These are phyloP conservation scores for Arctium minus DNA, from an alignment of 129 eudicot genomes.

Conservation along the genomic window DNA sequence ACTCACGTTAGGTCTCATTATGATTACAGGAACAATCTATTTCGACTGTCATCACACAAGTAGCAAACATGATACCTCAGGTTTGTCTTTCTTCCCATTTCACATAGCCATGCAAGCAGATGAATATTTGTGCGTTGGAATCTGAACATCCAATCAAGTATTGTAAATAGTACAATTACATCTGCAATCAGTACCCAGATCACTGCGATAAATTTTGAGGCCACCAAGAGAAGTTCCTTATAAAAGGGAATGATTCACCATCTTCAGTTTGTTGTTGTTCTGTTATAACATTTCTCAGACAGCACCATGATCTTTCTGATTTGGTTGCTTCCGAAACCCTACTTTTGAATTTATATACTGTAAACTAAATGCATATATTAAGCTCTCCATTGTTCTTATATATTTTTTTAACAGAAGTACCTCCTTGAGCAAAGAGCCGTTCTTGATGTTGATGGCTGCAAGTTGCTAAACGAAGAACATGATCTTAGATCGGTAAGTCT, in stretches of 20 bases:
- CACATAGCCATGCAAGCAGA: background rate
- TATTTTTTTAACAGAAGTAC: slow-evolving; percentile 55
- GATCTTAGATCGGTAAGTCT: slow-evolving; percentile 83
- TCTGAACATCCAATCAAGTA: background rate
- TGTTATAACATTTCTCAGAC: too few relatives aligned
- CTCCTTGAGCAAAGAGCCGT: slow-evolving; percentile 95
- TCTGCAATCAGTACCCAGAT: too few relatives aligned
- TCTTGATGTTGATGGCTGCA: slow-evolving; percentile 76
- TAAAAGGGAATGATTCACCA: background rate
- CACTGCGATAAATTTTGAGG: too few relatives aligned
- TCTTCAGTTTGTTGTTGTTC: background rate
- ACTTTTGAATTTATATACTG: background rate
- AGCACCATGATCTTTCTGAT: background rate
- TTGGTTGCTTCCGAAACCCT: background rate
- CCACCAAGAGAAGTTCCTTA: background rate
- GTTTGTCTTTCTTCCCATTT: slow-evolving; percentile 35
- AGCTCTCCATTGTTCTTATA: background rate
- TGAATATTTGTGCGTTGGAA: background rate
- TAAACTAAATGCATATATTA: background rate
- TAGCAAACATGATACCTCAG: slow-evolving; percentile 96
- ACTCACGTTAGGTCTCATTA: background rate
- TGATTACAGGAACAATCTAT: slow-evolving; percentile 84
- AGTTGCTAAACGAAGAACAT: slow-evolving; percentile 87
- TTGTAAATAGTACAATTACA: background rate
- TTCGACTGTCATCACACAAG: slow-evolving; percentile 86